Evolutionary conservation across 202 grass and related monocot genomes (phyloP), one percentile per base, ranked within the genome.

Genomic region (Musa balbisiana): DNA sequence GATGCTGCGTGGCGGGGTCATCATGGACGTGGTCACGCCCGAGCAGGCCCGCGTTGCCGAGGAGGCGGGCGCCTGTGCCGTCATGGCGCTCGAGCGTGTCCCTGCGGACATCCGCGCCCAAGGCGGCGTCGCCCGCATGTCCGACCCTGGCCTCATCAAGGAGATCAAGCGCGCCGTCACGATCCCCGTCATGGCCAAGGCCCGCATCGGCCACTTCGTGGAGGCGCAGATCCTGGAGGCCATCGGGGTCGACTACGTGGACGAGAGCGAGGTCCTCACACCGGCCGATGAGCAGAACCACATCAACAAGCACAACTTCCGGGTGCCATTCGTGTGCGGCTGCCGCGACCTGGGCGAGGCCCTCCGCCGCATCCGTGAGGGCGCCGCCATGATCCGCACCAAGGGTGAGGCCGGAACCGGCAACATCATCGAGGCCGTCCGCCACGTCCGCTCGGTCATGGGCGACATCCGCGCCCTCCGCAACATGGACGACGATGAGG

Each of bases 351-450:
- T 96, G 12, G 92, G 92, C 0, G 92, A 96, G 87, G 92, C 92
- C 0, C 69, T 96, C 60, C 89, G 92, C 67, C 85, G 89, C 62
- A 78, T 96, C 83, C 92, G 92, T 3, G 87, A 96, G 74, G 92
- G 92, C 51, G 89, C 92, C 43, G 92, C 92, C 66, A 92, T 96
- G 92, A 90, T 96, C 87, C 89, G 89, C 60, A 96, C 92, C 79
- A 96, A 96, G 87, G 92, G 92, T 2, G 89, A 96, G 74, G 92
- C 89, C 3, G 92, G 92, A 11, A 96, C 92, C 0, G 92, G 89
- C 10, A 92, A 96, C 83, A 59, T 96, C 71, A 83, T 96, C 11
- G 92, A 96, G 85, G 92, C 92, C 43, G 92, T 96, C 2, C 85
- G 89, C 51, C 89, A 90, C 64, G 80, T 96, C 12, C 92, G 87